Evolutionary conservation across 2,329 filamentous ascomycete species (phyloP).

Genomic region (Xylaria multiplex): DNA sequence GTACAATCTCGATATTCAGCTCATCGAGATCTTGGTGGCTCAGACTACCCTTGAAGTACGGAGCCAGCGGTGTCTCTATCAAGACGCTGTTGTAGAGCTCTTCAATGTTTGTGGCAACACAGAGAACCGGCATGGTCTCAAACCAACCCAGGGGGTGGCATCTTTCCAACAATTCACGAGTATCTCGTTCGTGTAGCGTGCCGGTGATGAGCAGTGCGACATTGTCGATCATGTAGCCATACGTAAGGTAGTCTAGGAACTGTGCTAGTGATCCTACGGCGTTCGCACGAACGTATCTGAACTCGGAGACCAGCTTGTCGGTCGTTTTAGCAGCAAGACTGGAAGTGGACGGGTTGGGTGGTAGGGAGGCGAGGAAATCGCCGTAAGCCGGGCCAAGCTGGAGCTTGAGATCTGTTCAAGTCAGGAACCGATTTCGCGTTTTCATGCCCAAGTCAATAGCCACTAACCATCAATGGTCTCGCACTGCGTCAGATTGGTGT

Average conservation of each 20-base stretch:
- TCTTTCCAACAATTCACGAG: conserved; percentile 90
- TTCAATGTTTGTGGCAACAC: conserved; percentile 97
- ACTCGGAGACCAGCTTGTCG: conserved; percentile 97
- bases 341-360: conserved; percentile 96
- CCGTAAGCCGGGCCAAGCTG: conserved; percentile 97
- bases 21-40: conserved; percentile 98
- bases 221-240: conserved; percentile 99
- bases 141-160: conserved; percentile 99
- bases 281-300: conserved; percentile 94
- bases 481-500: conserved; percentile 96
- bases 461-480: conserved; percentile 90
- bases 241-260: conserved; percentile 98
- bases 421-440: not conserved
- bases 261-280: conserved; percentile 89
- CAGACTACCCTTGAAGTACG: conserved; percentile 96
- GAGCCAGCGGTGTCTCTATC: conserved; percentile 93
- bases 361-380: conserved; percentile 92
- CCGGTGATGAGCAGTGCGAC: conserved; percentile 97
- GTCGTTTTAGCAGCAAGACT: conserved; percentile 94
- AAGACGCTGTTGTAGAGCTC: conserved; percentile 98
- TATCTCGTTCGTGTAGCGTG: conserved; percentile 96
- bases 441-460: conserved; percentile 13
- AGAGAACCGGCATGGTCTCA: conserved; percentile 97
- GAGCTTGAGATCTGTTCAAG: conserved; percentile 84
- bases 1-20: conserved; percentile 98